Evolutionary conservation across 306 rosid genomes (phyloP), one percentile per base, ranked within the genome.

Genomic region (Malus sieversii): DNA sequence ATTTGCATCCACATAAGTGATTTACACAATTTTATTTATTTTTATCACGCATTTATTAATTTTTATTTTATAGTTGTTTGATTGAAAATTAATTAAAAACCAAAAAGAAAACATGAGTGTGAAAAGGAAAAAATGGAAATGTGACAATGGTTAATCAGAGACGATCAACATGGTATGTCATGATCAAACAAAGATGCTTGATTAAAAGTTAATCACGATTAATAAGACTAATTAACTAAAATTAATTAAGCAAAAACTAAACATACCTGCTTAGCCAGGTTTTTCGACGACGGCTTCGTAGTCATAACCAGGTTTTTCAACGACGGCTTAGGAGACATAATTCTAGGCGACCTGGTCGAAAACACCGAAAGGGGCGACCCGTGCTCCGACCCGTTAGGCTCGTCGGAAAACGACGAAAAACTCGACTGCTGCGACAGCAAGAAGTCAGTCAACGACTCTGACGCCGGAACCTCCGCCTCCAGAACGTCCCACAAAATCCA

Each of bases 401-500:
- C 93, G 23, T 87, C 92, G 1, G 96, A 89, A 29, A 76, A 81
- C 6, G 89, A 75, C 27, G 90, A 82, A 27, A 82, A 71, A 18
- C 82, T 82, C 2, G 84, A 71, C 52, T 68, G 19, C 0, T 88
- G 79, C 6, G 74, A 80, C 16, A 62, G 30, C 16, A 63, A 27
- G 48, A 81, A 77, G 33, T 79, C 86, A 11, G 68, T 67, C 0
- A 74, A 59, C 4, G 75, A 79, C 38, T 84, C 93, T 4, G 68
- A 59, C 1, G 75, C 90, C 35, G 67, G 61, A 10, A 68, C 72
- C 57, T 87, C 81, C 25, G 77, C 87, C 1, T 48, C 70, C 46
- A 80, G 87, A 3, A 92, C 89, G 7, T 92, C 93, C 96, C 96
- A 95, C 18, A 95, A 70, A 61, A 89, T 70, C 90, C 92, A 90